Conservation (phyloP, 2,329 filamentous ascomycete genomes). For the Ambrosiella xylebori region DNA sequence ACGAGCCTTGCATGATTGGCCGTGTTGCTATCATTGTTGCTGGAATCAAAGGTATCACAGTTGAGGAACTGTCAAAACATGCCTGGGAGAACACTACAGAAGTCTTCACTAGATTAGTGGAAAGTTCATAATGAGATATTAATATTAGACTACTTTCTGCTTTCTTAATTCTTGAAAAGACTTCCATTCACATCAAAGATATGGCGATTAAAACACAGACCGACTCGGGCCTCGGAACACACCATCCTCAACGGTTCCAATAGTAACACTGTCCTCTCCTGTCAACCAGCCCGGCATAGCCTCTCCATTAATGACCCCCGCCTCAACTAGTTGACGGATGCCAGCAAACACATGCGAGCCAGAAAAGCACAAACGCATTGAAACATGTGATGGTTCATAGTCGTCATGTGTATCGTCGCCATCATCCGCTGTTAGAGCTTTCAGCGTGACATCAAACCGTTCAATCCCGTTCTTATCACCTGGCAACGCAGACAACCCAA, state of each 20-base stretch:
- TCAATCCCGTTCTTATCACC: conserved; percentile 46
- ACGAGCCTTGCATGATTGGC: conserved; percentile 78
- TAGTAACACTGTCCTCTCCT: conserved; percentile 65
- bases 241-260: conserved; percentile 50
- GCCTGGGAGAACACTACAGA: conserved; percentile 66
- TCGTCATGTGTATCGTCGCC: conserved; percentile 5
- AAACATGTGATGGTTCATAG: conserved; percentile 21
- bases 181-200: too few relatives aligned
- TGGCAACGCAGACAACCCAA: conserved; percentile 42
- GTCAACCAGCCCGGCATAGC: conserved; percentile 85
- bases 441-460: conserved; percentile 38
- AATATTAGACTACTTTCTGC: not conserved
- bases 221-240: conserved; percentile 37
- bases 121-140: not conserved
- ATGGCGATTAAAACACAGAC: too few relatives aligned
- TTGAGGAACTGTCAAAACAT: conserved; percentile 73
- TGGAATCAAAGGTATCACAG: conserved; percentile 58
- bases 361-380: conserved; percentile 50
- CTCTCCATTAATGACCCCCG: conserved; percentile 56
- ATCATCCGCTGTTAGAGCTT: not conserved
- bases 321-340: conserved; percentile 58
- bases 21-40: conserved; percentile 81
- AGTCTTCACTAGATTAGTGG: conserved; percentile 55
- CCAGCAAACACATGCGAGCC: conserved; percentile 70
- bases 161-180: not conserved